Base-by-base conservation (phyloP, 2,329 filamentous ascomycete species). In the Dothideomycetes sp. region DNA sequence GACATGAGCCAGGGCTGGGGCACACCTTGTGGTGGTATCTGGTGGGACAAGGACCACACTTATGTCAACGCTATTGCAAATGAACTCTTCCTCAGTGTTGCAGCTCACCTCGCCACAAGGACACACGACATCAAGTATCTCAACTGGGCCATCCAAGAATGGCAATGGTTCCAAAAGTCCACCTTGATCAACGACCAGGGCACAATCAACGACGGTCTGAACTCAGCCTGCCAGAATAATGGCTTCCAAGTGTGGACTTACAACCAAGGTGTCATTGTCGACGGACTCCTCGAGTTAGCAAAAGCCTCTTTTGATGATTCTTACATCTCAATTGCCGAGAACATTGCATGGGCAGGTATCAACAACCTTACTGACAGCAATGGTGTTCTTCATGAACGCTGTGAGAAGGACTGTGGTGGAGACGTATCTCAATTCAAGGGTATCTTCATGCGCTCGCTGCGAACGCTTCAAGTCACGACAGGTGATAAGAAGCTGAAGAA, bases 381-480 rank as follows among this genome's bases (percentile, higher is more conserved):
- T 10, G 59, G 61, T 16, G 53, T 68, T 13, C 46, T 68, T 2
- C 60, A 61, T 30, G 64, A 68, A 24, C 29, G 43, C 8, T 58
- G 57, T 31, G 62, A 61, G 16, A 50, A 42, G 11, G 60, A 63
- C 33, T 71, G 67, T 1, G 40, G 40, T 22, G 40, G 40, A 5
- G 32, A 42, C 31, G 40, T 31, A 5, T 67, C 73, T 23, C 75
- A 81, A 51, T 85, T 84, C 68, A 85, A 85, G 60, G 81, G 81
- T 3, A 67, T 83, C 20, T 82, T 84, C 47, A 67, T 74, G n/a
- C 70, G 78, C 16, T 82, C 82, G 52, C 62, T 85, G 16, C 65
- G 66, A 17, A 68, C 71, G 44, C 60, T 85, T 17, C 65, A 80
- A 18, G 52, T 56, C 0, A 70, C 57, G 3, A 66, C 67, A 1